These are phyloP conservation scores for Haberlea rhodopensis DNA, from an alignment of 257 asterid species.

Conservation along the genomic window DNA sequence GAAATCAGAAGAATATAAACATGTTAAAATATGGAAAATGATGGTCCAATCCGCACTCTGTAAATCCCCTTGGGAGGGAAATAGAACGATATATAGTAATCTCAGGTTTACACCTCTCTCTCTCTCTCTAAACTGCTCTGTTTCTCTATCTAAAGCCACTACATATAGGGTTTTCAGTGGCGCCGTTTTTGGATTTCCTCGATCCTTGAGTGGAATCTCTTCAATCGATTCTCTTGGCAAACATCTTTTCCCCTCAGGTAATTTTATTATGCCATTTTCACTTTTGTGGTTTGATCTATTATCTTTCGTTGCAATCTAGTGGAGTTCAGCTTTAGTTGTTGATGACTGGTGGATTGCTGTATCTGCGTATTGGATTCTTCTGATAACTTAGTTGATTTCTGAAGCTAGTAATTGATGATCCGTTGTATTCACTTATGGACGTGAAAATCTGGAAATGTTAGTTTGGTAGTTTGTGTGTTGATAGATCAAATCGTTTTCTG, in stretches of 20 bases:
- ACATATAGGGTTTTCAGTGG: conserved; percentile 38
- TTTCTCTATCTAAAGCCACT: conserved; percentile 30
- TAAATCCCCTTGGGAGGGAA: too few relatives aligned
- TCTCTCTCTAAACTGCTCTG: too few relatives aligned
- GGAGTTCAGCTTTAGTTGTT: conserved; percentile 10
- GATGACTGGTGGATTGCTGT: conserved; percentile 14
- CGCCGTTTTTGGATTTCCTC: conserved; percentile 36
- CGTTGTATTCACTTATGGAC: not conserved
- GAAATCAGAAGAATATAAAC: too few relatives aligned
- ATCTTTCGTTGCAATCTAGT: not conserved
- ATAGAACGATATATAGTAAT: too few relatives aligned
- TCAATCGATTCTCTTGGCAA: conserved; percentile 22
- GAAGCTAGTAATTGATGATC: conserved; percentile 13
- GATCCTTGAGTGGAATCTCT: conserved; percentile 24
- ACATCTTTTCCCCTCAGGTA: conserved; percentile 27
- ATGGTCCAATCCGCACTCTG: too few relatives aligned
- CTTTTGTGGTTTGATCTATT: not conserved
- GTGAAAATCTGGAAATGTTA: conserved; percentile 15
- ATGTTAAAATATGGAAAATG: too few relatives aligned
- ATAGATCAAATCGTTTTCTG: conserved; percentile 23
- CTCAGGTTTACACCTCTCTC: not conserved
- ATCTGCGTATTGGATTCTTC: conserved; percentile 29
- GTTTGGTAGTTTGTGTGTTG: not conserved
- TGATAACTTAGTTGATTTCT: conserved; percentile 6
- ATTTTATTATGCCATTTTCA: conserved; percentile 5